phyloP scores from a whole-genome alignment of 257 asterid species.

The Penstemon davidsonii region DNA sequence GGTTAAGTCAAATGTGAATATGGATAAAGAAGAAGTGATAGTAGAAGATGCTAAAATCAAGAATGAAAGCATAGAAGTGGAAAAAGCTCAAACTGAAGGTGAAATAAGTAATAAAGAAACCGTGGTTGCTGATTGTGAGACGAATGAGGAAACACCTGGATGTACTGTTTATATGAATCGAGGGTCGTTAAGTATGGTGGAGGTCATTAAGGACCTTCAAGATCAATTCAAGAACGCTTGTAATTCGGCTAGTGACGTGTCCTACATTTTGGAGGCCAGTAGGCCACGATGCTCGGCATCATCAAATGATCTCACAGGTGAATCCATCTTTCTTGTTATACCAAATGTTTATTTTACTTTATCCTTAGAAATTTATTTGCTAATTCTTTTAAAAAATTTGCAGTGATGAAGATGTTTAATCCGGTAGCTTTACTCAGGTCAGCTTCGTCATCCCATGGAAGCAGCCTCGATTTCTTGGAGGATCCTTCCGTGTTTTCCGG shows the following conservation, averaged over 20 bases:
- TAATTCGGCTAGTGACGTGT: slow-evolving; percentile 68
- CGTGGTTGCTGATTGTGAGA: slow-evolving; percentile 49
- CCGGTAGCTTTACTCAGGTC: slow-evolving; percentile 83
- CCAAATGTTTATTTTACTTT: no score
- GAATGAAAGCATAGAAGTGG: slow-evolving; percentile 39
- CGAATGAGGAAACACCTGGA: slow-evolving; percentile 81
- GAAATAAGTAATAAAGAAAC: slow-evolving; percentile 63
- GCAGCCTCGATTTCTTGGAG: slow-evolving; percentile 67
- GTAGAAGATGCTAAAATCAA: slow-evolving; percentile 68
- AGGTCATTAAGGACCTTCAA: slow-evolving; percentile 88
- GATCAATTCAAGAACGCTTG: slow-evolving; percentile 73
- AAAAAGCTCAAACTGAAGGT: slow-evolving; percentile 54
- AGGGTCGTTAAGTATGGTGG: slow-evolving; percentile 86
- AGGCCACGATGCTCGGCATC: slow-evolving; percentile 68
- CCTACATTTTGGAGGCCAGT: slow-evolving; percentile 71
- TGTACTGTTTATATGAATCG: slow-evolving; percentile 81
- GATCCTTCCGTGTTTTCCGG: slow-evolving; percentile 55
- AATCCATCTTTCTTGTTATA: no score
- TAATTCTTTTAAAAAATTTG: slow-evolving; percentile 23
- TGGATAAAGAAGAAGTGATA: slow-evolving; percentile 56
- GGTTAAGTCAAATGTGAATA: slow-evolving; percentile 29
- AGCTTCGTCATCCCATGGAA: slow-evolving; percentile 66
- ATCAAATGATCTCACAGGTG: slow-evolving; percentile 69
- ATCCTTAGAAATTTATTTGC: slow-evolving; percentile 8
- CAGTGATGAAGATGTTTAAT: slow-evolving; percentile 88